phyloP scores from a whole-genome alignment of 23 red algal species.

The Gracilaria vermiculophylla region DNA sequence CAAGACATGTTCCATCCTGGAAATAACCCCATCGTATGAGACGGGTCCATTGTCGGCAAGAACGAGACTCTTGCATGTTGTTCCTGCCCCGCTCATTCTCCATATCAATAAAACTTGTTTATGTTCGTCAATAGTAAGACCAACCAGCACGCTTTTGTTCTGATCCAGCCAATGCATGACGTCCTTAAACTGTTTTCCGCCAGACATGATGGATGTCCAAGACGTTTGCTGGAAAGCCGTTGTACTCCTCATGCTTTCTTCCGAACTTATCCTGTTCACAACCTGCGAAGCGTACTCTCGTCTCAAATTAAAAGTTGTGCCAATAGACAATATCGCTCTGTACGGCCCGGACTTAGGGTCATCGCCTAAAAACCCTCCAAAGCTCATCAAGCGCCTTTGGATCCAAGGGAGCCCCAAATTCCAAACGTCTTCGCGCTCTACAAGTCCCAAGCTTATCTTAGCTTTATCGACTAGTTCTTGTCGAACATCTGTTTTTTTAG shows the following conservation, averaged over 20 bases:
- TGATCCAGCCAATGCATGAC: background rate
- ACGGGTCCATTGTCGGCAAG: background rate
- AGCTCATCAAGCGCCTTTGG: background rate
- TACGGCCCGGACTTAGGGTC: background rate
- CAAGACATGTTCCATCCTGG: slow-evolving; percentile 33
- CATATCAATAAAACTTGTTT: slow-evolving; percentile 17
- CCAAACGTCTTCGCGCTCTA: slow-evolving; percentile 6
- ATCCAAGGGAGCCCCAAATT: background rate
- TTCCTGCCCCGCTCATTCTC: slow-evolving; percentile 40
- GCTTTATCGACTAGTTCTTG: background rate
- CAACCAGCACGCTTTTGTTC: slow-evolving; percentile 32
- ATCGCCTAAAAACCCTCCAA: background rate
- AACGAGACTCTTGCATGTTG: background rate
- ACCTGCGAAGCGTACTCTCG: background rate
- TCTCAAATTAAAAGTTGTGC: slow-evolving; percentile 3
- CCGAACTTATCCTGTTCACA: background rate
- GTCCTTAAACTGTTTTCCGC: background rate
- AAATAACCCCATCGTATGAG: slow-evolving; percentile 26
- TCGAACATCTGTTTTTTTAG: background rate
- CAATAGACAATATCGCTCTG: background rate
- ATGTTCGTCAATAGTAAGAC: slow-evolving; percentile 31
- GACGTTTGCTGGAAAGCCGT: background rate
- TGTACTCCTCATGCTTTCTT: background rate
- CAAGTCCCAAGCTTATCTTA: background rate
- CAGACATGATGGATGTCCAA: background rate